These are phyloP conservation scores for Spencermartinsiella ligniputridi DNA, from an alignment of 1,139 yeast genomes.

Conservation along the genomic window DNA sequence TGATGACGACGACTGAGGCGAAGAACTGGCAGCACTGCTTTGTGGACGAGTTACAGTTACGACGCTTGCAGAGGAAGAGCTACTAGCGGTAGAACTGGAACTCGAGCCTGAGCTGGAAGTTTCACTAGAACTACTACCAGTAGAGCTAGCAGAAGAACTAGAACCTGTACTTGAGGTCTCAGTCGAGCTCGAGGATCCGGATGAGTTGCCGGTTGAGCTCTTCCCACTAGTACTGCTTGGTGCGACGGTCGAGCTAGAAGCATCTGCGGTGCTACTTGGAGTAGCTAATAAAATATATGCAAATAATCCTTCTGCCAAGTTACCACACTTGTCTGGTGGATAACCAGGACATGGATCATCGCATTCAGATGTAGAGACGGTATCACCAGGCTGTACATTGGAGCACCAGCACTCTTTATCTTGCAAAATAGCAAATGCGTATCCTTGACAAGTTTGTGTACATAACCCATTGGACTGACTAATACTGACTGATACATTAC, in stretches of 20 bases:
- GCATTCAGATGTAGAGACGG: slow-evolving; percentile 39
- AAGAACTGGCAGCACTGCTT: slow-evolving; percentile 1
- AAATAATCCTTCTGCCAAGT: slow-evolving; percentile 32
- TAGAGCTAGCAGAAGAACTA: slow-evolving; percentile 12
- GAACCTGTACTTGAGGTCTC: slow-evolving; percentile 16
- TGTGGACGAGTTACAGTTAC: slow-evolving; percentile 2
- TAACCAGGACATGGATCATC: slow-evolving; percentile 51
- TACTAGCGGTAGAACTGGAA: slow-evolving; percentile 6
- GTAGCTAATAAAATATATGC: slow-evolving; percentile 42
- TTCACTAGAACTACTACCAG: slow-evolving; percentile 14
- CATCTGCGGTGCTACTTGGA: slow-evolving; percentile 33
- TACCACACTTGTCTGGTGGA: slow-evolving; percentile 44
- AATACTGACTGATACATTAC: slow-evolving; percentile 25
- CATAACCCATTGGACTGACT: slow-evolving; percentile 57
- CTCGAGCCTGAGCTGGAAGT: slow-evolving; percentile 7
- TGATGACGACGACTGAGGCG: slow-evolving; percentile 12
- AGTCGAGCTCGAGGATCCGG: slow-evolving; percentile 13
- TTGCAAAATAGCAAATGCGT: slow-evolving; percentile 53
- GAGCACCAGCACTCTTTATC: slow-evolving; percentile 58
- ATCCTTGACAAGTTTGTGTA: slow-evolving; percentile 47
- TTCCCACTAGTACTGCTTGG: slow-evolving; percentile 10
- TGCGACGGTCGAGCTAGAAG: slow-evolving; percentile 23
- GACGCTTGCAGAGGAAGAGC: background rate
- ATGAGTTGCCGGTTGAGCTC: slow-evolving; percentile 4
- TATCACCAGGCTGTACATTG: slow-evolving; percentile 44